Evolutionary conservation across 163 green algal genomes (phyloP).

Genomic region (Scenedesmus sp.): DNA sequence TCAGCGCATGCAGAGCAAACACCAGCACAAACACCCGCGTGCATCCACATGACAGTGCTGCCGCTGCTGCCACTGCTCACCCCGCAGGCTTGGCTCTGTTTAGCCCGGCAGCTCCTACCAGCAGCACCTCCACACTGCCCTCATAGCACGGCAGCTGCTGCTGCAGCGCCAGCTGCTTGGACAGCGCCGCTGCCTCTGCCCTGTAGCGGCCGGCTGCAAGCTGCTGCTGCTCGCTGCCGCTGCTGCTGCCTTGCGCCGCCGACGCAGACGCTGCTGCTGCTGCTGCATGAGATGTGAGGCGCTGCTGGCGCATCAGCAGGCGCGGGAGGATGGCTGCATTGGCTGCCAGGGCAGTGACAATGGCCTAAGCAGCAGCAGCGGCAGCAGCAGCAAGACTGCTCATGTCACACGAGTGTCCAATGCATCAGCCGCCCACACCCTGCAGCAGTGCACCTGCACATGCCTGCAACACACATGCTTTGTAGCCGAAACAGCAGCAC

Average conservation of each 20-base stretch:
- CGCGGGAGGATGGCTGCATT: slow-evolving; percentile 11
- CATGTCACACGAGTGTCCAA: background rate
- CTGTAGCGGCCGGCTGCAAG: background rate
- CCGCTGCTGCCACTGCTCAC: background rate
- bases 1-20: too few relatives aligned
- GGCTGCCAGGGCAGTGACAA: background rate
- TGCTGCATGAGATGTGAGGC: background rate
- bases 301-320: background rate
- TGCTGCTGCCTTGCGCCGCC: background rate
- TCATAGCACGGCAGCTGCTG: background rate
- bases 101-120: background rate
- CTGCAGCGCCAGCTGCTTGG: background rate
- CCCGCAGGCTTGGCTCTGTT: background rate
- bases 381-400: background rate
- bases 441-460: too few relatives aligned
- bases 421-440: too few relatives aligned
- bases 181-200: background rate
- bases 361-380: slow-evolving; percentile 23
- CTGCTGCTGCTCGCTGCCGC: background rate
- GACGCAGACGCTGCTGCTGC: slow-evolving; percentile 3
- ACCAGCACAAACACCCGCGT: too few relatives aligned
- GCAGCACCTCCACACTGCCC: slow-evolving; percentile 1
- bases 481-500: too few relatives aligned
- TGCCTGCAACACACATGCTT: too few relatives aligned
- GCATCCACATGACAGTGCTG: too few relatives aligned